phyloP scores from a whole-genome alignment of 306 rosid species.

The Carpinus viminea region DNA sequence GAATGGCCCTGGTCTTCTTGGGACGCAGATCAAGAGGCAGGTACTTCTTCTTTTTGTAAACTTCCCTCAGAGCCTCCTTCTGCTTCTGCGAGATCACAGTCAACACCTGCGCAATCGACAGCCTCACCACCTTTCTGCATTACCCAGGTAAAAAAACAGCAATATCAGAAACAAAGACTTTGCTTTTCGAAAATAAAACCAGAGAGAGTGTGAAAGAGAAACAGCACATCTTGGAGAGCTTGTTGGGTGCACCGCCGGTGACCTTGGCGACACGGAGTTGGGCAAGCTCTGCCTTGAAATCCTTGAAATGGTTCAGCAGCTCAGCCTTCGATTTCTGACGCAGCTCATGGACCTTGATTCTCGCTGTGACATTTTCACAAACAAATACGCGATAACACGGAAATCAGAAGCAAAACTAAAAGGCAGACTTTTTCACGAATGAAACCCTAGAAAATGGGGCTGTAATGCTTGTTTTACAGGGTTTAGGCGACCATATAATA shows the following conservation, averaged over 20 bases:
- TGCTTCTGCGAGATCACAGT: slow-evolving; percentile 96
- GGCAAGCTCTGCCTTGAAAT: slow-evolving; percentile 92
- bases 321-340: slow-evolving; percentile 82
- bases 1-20: slow-evolving; percentile 97
- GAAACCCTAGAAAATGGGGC: too few relatives aligned
- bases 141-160: neutral
- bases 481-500: too few relatives aligned
- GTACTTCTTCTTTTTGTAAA: slow-evolving; percentile 77
- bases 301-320: slow-evolving; percentile 78
- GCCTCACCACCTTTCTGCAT: slow-evolving; percentile 90
- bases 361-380: slow-evolving; percentile 46
- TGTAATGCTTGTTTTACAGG: too few relatives aligned
- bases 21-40: slow-evolving; percentile 98
- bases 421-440: too few relatives aligned
- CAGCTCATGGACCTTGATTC: slow-evolving; percentile 94
- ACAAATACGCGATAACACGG: neutral
- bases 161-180: neutral
- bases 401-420: neutral
- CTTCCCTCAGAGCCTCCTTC: slow-evolving; percentile 87
- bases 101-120: slow-evolving; percentile 91
- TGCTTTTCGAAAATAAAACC: neutral
- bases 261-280: slow-evolving; percentile 97
- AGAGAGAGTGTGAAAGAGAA: neutral
- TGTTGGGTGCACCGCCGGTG: slow-evolving; percentile 98
- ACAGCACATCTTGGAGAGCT: slow-evolving; percentile 90